Evolutionary conservation across 2,329 filamentous ascomycete species (phyloP).

Genomic region (Moelleriella libera): DNA sequence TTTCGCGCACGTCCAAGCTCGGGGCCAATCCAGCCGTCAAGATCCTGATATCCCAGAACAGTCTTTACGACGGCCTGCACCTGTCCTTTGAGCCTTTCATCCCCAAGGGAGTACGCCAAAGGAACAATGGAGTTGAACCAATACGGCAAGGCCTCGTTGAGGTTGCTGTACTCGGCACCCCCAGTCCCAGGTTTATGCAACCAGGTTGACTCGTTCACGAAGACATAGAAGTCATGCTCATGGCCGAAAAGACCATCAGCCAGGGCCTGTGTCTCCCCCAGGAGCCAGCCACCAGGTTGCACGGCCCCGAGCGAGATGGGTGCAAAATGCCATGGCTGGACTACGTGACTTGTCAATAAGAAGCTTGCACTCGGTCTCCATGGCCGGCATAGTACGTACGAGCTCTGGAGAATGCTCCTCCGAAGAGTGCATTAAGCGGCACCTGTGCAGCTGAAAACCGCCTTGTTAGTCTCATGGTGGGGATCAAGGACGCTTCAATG

Average conservation of each 20-base stretch:
- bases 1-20: slow-evolving; percentile 13
- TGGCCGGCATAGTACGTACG: neutral
- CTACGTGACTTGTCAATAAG: slow-evolving; percentile 1
- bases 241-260: slow-evolving; percentile 38
- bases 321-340: slow-evolving; percentile 8
- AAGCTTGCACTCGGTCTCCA: neutral
- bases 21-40: slow-evolving; percentile 40
- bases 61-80: slow-evolving; percentile 19
- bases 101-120: slow-evolving; percentile 34
- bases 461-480: slow-evolving; percentile 1
- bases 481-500: neutral
- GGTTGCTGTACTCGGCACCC: slow-evolving; percentile 36
- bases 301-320: slow-evolving; percentile 32
- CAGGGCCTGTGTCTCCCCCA: slow-evolving; percentile 31
- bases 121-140: slow-evolving; percentile 47
- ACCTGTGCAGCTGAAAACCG: slow-evolving; percentile 2
- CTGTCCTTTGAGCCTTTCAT: slow-evolving; percentile 27
- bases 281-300: slow-evolving; percentile 35
- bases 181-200: slow-evolving; percentile 15
- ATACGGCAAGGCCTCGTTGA: slow-evolving; percentile 43
- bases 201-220: slow-evolving; percentile 36
- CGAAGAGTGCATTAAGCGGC: neutral
- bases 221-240: slow-evolving; percentile 37
- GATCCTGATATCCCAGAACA: slow-evolving; percentile 24
- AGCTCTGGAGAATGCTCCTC: neutral